Base-by-base conservation (phyloP, 2,329 filamentous ascomycete species). In the Pseudogymnoascus sp. region DNA sequence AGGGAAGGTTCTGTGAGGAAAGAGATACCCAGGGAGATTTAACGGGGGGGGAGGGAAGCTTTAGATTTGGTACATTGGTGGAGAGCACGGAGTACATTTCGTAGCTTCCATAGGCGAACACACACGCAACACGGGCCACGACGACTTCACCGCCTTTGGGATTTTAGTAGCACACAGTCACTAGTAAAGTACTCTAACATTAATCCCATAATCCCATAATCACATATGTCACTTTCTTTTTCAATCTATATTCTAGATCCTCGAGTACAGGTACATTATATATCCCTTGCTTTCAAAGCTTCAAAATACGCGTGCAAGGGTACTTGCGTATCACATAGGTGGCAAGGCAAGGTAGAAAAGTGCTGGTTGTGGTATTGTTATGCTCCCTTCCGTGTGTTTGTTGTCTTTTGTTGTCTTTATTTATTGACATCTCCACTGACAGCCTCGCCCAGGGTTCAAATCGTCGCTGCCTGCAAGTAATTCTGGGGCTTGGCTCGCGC, bases 401-500 rank as follows among this genome's bases (percentile, higher is more conserved):
- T 49, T 18, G 31, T 49, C 21, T 49, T 46, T 49, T 49, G n/a
- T 49, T 28, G 43, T 16, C n/a, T 49, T 49, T 49, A 28, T 49
- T 56, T 56, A 56, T 56, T 56, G 49, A 56, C 28, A 56, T 34
- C 28, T 56, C 49, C 49, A 56, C 49, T 56, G 28, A 56, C 28
- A 34, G 49, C 28, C 49, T 56, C 49, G 49, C 28, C 49, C 49
- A 56, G 49, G 49, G 28, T 56, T 56, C 49, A 36, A 34, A 34
- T 56, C 28, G 12, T 36, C 12, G 49, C 9, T 56, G 28, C 4
- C 16, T 56, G 49, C 28, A 56, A 36, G 49, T 56, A 56, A 56
- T 56, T 56, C 49, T 56, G 28, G 49, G 49, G 49, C 49, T 56
- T 56, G 49, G 49, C 16, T 56, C 49, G 49, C 49, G 49, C 49